Evolutionary conservation across 805 yeast species (phyloP), one percentile per base, ranked within the genome.

Genomic region (Clavispora asparagi): DNA sequence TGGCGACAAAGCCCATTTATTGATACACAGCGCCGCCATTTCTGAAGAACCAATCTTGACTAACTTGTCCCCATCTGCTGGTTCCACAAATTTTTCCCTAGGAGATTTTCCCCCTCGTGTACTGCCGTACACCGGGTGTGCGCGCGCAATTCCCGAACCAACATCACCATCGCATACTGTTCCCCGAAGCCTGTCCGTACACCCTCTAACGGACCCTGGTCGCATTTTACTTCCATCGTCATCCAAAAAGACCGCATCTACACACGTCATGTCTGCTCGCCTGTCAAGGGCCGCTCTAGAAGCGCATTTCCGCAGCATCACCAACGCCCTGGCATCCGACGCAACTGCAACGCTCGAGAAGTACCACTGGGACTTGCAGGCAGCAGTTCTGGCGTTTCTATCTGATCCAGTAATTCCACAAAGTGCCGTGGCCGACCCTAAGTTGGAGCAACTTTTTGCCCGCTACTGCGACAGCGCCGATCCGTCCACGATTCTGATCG

Each of bases 401-500:
- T 60, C 11, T 69, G 60, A 48, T 58, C 62, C 32, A 51, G 42
- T 6, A 45, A 43, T 19, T 8, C n/a, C 17, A 9, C 8, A 31
- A 31, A 31, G 11, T 7, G 32, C 17, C 2, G 35, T n/a, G 33
- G 47, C 40, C 28, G 38, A 32, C 8, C 41, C 27, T 14, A 30
- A 32, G 1, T 30, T 35, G 41, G 28, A 51, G 41, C 38, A 39
- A 9, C 23, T 33, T 17, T 33, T 16, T 13, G 12, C 23, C 37
- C 37, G 25, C 37, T 71, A 69, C 51, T 49, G 52, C 40, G 70
- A 65, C 43, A 51, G 58, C 11, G 60, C 59, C 0, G 59, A 61
- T 12, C 64, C 60, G 1, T 62, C 67, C 11, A 56, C 48, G 37
- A 87, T 90, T 33, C 92, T 82, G 25, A 72, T 87, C 9, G 94